Evolutionary conservation across 108 stramenopile species (phyloP), one percentile per base, ranked within the genome.

Genomic region (Cylindrotheca closterium): DNA sequence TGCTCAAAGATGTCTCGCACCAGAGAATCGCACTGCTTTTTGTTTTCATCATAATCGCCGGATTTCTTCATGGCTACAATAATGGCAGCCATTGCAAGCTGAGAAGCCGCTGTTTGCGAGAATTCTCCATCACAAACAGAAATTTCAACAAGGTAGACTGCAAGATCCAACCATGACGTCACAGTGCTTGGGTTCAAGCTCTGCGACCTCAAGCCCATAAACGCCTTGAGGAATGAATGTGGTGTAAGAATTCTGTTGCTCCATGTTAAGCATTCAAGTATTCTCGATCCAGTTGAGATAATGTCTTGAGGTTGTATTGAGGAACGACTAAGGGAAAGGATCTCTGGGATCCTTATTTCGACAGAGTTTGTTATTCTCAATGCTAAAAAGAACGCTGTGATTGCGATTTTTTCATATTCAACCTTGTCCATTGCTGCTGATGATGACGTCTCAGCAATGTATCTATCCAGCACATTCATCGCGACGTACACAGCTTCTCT

Each of bases 391-490:
- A 81, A 56, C 1, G 71, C 60, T 24, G 80, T 69, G 67, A 75
- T 66, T 3, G 72, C 58, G 15, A 47, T 55, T 17, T 59, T 46
- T 58, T 81, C 71, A 49, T 77, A 81, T 24, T 72, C 67, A 28
- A 62, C 54, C 21, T 54, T 63, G 29, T 10, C 31, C 21, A 47
- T 45, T 17, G 26, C 48, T 29, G 47, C 49, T 15, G 30, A 7
- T 10, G 58, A 33, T 10, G 46, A 45, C 4, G 47, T 45, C 26
- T 48, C 42, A 18, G 68, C 25, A 51, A 52, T 45, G 32, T 58
- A 80, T 7, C 81, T 58, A 65, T 82, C 81, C 3, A 78, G 49
- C 49, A 82, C 67, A 51, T 71, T 71, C 76, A 82, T 82, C n/a
- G 78, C 72, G 19, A 73, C 42, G 51, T 63, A 77, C 2, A 75